A percentile compares a stretch with the other conserved stretches of the same genome.
Conservation (phyloP, 768 basidiomycete genomes). For the Boletus sp. region DNA sequence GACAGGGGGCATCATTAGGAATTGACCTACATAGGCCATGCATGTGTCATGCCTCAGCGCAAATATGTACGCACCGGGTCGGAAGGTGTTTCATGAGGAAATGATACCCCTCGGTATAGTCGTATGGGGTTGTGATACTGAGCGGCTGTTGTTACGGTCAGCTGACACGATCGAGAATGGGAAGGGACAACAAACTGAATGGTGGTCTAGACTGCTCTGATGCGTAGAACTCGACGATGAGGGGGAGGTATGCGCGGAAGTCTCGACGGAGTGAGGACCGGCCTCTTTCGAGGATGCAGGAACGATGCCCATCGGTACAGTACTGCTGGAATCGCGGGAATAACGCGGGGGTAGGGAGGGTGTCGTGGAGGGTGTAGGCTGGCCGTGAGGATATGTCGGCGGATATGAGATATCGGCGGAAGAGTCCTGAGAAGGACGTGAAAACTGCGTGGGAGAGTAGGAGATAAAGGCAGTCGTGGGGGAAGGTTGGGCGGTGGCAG, state of each 20-base stretch:
- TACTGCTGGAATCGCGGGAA: constrained; percentile 47
- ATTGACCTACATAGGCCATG: constrained; percentile 41
- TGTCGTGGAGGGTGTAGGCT: constrained; percentile 25
- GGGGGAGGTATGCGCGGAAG: constrained; percentile 39
- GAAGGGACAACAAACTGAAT: constrained; percentile 25
- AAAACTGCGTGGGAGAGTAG: constrained; percentile 34
- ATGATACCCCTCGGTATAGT: constrained; percentile 96
- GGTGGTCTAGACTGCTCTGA: constrained; percentile 35
- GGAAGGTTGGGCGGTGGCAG: constrained; percentile 26
- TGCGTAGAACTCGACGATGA: constrained; percentile 43
- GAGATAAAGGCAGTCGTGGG: constrained; percentile 31
- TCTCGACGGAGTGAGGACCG: constrained; percentile 25
- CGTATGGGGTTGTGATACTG: constrained; percentile 71
- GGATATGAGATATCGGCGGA: constrained; percentile 42
- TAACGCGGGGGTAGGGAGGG: constrained; percentile 41
- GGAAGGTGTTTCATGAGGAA: constrained; percentile 94
- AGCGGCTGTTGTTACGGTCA: constrained; percentile 64
- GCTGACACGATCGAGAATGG: constrained; percentile 33
- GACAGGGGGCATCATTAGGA: constrained; percentile 37
- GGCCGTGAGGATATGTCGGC: constrained; percentile 22
- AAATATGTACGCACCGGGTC: constrained; percentile 60
- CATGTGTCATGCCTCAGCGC: constrained; percentile 34
- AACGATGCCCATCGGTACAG: constrained; percentile 36
- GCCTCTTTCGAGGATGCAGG: constrained; percentile 27
- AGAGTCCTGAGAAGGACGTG: constrained; percentile 30